Percentiles rank a stretch among this genome's conserved stretches.
phyloP scores from a whole-genome alignment of 805 yeast genomes.

The Wickerhamomyces sydowiorum region DNA sequence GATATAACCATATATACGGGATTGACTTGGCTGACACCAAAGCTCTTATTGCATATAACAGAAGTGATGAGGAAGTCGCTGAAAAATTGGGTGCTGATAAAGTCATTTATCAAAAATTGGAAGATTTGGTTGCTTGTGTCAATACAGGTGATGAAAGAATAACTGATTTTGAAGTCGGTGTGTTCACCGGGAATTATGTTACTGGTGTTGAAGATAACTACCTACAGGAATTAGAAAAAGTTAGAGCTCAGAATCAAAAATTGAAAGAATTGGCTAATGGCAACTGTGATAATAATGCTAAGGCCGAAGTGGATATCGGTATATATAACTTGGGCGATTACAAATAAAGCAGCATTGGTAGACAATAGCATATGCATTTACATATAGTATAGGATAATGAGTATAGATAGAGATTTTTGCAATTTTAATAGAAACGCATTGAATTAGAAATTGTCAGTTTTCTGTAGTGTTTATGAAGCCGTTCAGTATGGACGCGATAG shows the following conservation, averaged over 20 bases:
- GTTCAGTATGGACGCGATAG: too few relatives aligned
- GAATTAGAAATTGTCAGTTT: too few relatives aligned
- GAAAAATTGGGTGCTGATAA: slow-evolving; percentile 81
- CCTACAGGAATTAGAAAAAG: slow-evolving; percentile 71
- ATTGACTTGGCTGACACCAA: slow-evolving; percentile 94
- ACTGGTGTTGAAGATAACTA: slow-evolving; percentile 91
- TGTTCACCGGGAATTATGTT: slow-evolving; percentile 88
- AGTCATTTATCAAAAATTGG: slow-evolving; percentile 81
- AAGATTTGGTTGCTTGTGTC: slow-evolving; percentile 82
- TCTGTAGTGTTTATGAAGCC: too few relatives aligned
- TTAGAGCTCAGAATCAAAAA: slow-evolving; percentile 73
- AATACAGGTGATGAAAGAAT: slow-evolving; percentile 36
- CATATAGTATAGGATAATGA: neutral
- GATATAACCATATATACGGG: slow-evolving; percentile 94
- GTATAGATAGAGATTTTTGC: too few relatives aligned
- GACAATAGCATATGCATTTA: neutral
- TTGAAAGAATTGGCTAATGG: slow-evolving; percentile 45
- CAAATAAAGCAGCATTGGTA: slow-evolving; percentile 10
- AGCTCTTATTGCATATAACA: slow-evolving; percentile 85
- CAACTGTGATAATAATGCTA: slow-evolving; percentile 50
- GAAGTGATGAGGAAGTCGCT: slow-evolving; percentile 71
- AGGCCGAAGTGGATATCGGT: slow-evolving; percentile 73
- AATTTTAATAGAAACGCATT: too few relatives aligned
- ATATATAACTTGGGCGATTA: slow-evolving; percentile 55
- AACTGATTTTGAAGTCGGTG: slow-evolving; percentile 87